A percentile compares a stretch with the other conserved stretches of the same genome.
phyloP scores from a whole-genome alignment of 2,329 filamentous ascomycete species.

The Elsinoe australis region DNA sequence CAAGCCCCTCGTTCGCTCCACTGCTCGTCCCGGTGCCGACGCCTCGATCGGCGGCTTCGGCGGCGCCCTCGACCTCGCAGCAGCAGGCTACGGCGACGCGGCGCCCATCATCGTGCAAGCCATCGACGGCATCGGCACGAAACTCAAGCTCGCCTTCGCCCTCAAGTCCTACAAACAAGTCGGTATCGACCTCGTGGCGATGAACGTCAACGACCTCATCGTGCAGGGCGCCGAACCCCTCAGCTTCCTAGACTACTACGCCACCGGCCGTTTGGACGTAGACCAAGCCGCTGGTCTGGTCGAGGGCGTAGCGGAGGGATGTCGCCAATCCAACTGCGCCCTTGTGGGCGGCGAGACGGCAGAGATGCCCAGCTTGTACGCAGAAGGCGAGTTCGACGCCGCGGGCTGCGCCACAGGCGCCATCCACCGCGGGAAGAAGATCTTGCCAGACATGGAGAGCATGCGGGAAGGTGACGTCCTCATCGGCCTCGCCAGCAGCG shows the following conservation, averaged over 20 bases:
- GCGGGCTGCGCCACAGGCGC: constrained; percentile 85
- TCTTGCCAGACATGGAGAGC: constrained; percentile 65
- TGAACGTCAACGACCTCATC: constrained; percentile 97
- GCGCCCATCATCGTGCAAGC: constrained; percentile 82
- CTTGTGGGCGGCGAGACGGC: constrained; percentile 96
- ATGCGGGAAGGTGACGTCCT: constrained; percentile 82
- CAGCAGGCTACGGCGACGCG: constrained; percentile 63
- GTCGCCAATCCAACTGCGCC: constrained; percentile 74
- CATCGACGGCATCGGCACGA: constrained; percentile 94
- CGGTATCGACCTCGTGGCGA: constrained; percentile 92
- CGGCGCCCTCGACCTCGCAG: constrained; percentile 70
- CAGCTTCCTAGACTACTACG: constrained; percentile 97
- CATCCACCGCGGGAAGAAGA: constrained; percentile 55
- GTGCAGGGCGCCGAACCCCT: constrained; percentile 92
- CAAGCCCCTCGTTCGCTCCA: constrained; percentile 80
- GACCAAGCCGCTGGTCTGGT: constrained; percentile 77
- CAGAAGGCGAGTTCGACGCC: constrained; percentile 82
- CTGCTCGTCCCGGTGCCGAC: constrained; percentile 76
- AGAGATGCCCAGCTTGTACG: constrained; percentile 95
- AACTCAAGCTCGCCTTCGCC: constrained; percentile 89
- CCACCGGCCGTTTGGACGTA: constrained; percentile 79
- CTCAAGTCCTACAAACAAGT: constrained; percentile 89
- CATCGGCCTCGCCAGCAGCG: constrained; percentile 74
- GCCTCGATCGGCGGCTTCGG: constrained; percentile 94
- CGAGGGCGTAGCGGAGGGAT: constrained; percentile 80